These are phyloP conservation scores for Ichthyophthirius multifiliis DNA, from an alignment of 169 alveolate species.

Conservation along the genomic window DNA sequence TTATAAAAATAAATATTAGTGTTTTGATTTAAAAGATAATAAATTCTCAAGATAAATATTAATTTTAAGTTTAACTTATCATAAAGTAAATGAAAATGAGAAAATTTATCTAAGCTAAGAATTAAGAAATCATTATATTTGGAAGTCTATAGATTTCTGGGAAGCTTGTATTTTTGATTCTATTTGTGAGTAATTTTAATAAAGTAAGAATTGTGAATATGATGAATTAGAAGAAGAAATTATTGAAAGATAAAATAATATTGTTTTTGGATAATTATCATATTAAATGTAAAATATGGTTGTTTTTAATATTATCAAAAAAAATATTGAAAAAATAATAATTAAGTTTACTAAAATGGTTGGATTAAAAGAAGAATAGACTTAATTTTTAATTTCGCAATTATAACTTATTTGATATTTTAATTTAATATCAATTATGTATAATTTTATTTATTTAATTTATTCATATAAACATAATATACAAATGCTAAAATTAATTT, in stretches of 20 bases:
- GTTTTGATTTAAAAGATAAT: not conserved
- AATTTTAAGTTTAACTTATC: not conserved
- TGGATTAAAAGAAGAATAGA: not conserved
- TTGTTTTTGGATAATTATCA: not conserved
- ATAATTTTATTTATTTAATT: too few relatives aligned
- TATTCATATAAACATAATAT: too few relatives aligned
- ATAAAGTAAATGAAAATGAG: not conserved
- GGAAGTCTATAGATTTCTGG: slow-evolving; percentile 9
- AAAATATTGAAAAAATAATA: not conserved
- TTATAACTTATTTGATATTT: too few relatives aligned
- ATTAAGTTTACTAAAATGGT: not conserved
- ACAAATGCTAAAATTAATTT: too few relatives aligned
- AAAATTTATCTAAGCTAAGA: not conserved
- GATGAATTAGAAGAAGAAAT: not conserved
- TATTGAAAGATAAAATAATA: not conserved
- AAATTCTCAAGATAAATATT: not conserved
- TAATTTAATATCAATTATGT: too few relatives aligned
- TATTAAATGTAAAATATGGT: not conserved
- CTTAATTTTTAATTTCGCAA: too few relatives aligned
- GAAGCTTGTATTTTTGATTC: not conserved
- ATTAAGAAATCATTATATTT: not conserved
- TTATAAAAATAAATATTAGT: too few relatives aligned
- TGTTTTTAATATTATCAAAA: not conserved
- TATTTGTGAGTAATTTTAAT: not conserved
- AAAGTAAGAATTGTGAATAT: not conserved